Evolutionary conservation across 2,329 filamentous ascomycete species (phyloP), one percentile per base, ranked within the genome.

Genomic region (Aspergillus candidus): DNA sequence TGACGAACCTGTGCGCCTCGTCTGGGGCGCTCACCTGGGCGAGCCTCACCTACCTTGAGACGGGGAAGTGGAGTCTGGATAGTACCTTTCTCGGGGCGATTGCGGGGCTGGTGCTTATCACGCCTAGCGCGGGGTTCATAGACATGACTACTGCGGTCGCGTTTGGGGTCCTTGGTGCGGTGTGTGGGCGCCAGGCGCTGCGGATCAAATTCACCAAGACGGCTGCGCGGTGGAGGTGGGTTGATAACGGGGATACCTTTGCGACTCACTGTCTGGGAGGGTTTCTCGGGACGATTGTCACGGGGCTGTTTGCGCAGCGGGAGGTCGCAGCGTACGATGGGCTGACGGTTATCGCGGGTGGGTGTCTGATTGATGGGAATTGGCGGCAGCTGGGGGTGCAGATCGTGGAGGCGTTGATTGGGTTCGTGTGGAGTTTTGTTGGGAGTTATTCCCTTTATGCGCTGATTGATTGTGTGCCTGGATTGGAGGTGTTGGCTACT

Each of bases 161-260:
- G 41, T 74, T 77, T 33, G 73, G 74, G 0, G 58, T 76, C 6
- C 50, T 70, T 0, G 73, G 73, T 0, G 72, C 74, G 1, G 31
- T 72, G 2, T 56, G 74, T 10, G 76, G 72, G 45, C 66, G 75
- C 1, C 75, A 78, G 58, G 73, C 73, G 11, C 52, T 78, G 40
- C 62, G 73, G 1, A 74, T 78, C 55, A 78, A 78, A 55, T 75
- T 72, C 47, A 76, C 71, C 2, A 66, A 72, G 11, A 60, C 69
- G 27, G 74, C 75, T 5, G 58, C 64, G n/a, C 57, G 63, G 3
- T 69, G 66, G 59, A 61, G 69, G 30, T 78, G 73, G 75, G 74
- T 78, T 0, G 75, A 77, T 48, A 76, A 76, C 47, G 75, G 73
- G 1, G 75, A 78, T 54, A 77, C 74, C 0, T 77, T 77, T 53